Percentiles rank a stretch among this genome's conserved stretches.
phyloP scores from a whole-genome alignment of 257 asterid species.

The Penstemon eatonii region DNA sequence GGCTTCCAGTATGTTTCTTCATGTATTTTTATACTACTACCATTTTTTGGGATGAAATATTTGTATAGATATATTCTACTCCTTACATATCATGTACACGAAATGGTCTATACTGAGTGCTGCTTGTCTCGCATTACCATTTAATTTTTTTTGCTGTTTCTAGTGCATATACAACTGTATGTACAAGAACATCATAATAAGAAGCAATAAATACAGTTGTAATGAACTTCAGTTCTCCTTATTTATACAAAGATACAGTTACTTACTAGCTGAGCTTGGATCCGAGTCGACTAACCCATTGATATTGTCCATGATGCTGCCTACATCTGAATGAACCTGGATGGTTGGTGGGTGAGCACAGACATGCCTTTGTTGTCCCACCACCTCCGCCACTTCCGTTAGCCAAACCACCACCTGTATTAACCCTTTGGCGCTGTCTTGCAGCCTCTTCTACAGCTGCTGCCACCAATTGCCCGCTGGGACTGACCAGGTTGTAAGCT shows the following conservation, averaged over 20 bases:
- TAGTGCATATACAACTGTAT: conserved; percentile 1
- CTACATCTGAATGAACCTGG: conserved; percentile 32
- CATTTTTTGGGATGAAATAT: conserved; percentile 1
- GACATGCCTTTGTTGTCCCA: conserved; percentile 19
- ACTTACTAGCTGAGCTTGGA: conserved; percentile 29
- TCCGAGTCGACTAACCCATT: conserved; percentile 27
- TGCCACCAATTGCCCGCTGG: conserved; percentile 15
- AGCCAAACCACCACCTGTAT: conserved; percentile 20
- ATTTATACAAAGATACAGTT: background rate
- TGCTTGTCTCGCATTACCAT: conserved; percentile 13
- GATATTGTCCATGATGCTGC: conserved; percentile 28
- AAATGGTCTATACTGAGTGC: conserved; percentile 17
- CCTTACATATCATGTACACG: background rate
- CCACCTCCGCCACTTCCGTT: conserved; percentile 24
- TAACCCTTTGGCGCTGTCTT: conserved; percentile 7
- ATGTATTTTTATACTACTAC: conserved; percentile 23
- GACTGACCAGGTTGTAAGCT: conserved; percentile 16
- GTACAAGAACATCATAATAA: conserved; percentile 2
- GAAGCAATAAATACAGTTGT: conserved; percentile 16
- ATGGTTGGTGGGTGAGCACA: conserved; percentile 33
- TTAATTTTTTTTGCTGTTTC: background rate
- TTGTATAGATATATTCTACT: conserved; percentile 7
- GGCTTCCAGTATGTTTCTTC: conserved; percentile 18
- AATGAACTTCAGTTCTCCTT: conserved; percentile 13
- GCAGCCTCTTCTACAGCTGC: conserved; percentile 21